Conservation (phyloP, 495 filamentous ascomycete genomes). For the Podospora pseudoanserina region DNA sequence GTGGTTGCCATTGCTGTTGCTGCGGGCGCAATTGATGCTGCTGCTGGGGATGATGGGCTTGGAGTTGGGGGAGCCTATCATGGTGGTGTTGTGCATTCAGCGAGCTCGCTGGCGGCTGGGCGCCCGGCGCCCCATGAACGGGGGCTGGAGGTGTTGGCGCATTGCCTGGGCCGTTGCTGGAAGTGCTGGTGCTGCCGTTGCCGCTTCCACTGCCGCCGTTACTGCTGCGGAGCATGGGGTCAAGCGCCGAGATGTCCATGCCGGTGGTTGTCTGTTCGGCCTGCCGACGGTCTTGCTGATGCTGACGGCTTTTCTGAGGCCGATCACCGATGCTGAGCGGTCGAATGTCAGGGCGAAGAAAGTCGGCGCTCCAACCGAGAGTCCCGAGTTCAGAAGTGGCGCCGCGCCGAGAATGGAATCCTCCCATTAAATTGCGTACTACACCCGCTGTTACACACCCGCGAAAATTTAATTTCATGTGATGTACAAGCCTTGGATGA, state of each 20-base stretch:
- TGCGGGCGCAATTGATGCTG: slow-evolving; percentile 7
- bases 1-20: slow-evolving; percentile 7
- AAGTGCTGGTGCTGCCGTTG: background rate
- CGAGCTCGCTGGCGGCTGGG: slow-evolving; percentile 7
- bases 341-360: slow-evolving; percentile 3
- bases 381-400: background rate
- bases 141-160: slow-evolving; percentile 7
- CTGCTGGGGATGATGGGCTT: slow-evolving; percentile 4
- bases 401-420: background rate
- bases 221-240: slow-evolving; percentile 15
- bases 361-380: slow-evolving; percentile 9
- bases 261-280: slow-evolving; percentile 10
- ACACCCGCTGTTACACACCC: background rate
- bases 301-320: slow-evolving; percentile 21
- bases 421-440: background rate
- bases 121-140: background rate
- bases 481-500: slow-evolving; percentile 3
- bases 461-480: slow-evolving; percentile 12
- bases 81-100: slow-evolving; percentile 3
- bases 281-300: slow-evolving; percentile 8
- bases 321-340: slow-evolving; percentile 24
- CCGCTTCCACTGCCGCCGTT: slow-evolving; percentile 4
- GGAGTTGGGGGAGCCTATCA: slow-evolving; percentile 11
- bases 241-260: slow-evolving; percentile 9
- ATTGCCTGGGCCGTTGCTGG: slow-evolving; percentile 11